phyloP scores from a whole-genome alignment of 202 grass and related monocot species.

The Panicum hallii region DNA sequence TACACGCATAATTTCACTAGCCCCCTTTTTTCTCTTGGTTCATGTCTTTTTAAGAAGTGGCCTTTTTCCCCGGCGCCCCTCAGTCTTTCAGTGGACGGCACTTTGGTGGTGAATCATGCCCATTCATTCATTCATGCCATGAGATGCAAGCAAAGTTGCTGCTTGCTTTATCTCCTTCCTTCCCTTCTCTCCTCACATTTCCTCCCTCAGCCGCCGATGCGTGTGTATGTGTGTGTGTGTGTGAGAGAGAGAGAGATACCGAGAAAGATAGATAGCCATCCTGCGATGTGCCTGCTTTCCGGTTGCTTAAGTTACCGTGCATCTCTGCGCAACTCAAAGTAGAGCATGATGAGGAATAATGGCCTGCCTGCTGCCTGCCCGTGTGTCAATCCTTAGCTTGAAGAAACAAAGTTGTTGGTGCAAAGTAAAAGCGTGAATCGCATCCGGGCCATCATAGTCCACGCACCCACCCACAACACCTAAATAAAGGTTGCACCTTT shows the following conservation, averaged over 20 bases:
- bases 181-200: not conserved
- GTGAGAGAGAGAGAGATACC: not conserved
- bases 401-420: constrained; percentile 78
- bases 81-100: constrained; percentile 54
- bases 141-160: constrained; percentile 52
- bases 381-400: constrained; percentile 61
- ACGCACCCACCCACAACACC: constrained; percentile 51
- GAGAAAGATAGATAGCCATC: constrained; percentile 2
- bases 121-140: constrained; percentile 34
- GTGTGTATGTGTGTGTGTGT: no score
- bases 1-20: constrained; percentile 70
- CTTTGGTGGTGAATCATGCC: constrained; percentile 70
- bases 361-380: constrained; percentile 39
- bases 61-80: constrained; percentile 8
- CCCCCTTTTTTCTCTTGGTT: not conserved
- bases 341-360: constrained; percentile 66
- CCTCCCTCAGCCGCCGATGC: not conserved
- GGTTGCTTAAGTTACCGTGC: constrained; percentile 63
- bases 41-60: constrained; percentile 44
- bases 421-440: constrained; percentile 67
- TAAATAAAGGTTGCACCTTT: constrained; percentile 56
- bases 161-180: not conserved
- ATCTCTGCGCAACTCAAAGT: constrained; percentile 50
- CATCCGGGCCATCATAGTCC: constrained; percentile 51
- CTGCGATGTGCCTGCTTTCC: constrained; percentile 2